These are phyloP conservation scores for Furcasterigmium furcatum DNA, from an alignment of 2,329 filamentous ascomycete species.

Conservation along the genomic window DNA sequence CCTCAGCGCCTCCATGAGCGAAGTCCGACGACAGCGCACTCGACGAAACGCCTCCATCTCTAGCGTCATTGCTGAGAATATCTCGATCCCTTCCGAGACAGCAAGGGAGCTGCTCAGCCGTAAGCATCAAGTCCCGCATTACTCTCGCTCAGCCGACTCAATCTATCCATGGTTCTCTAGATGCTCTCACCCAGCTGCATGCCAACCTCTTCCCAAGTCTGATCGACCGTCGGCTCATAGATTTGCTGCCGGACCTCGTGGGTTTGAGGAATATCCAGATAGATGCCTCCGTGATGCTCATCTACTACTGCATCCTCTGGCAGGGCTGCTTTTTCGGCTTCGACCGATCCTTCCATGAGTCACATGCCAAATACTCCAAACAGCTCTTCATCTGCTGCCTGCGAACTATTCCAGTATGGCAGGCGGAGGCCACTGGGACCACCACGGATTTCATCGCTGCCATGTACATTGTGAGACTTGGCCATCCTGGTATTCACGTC, in stretches of 20 bases:
- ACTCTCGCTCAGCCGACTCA: no score
- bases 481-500: rapidly evolving
- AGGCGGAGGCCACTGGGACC: slow-evolving; percentile 23
- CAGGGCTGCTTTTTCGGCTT: slow-evolving; percentile 18
- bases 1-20: slow-evolving; percentile 22
- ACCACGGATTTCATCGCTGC: slow-evolving; percentile 25
- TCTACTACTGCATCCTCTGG: slow-evolving; percentile 26
- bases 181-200: slow-evolving; percentile 23
- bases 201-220: slow-evolving; percentile 22
- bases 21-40: slow-evolving; percentile 19
- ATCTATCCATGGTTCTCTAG: no score
- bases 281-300: slow-evolving; percentile 22
- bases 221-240: slow-evolving; percentile 19
- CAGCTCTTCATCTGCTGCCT: slow-evolving; percentile 23
- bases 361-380: slow-evolving; percentile 16
- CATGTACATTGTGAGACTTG: slow-evolving; percentile 19
- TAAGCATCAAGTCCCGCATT: slow-evolving; percentile 7
- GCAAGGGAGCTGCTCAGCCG: slow-evolving; percentile 23
- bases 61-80: slow-evolving; percentile 18
- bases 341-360: slow-evolving; percentile 3
- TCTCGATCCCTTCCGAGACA: slow-evolving; percentile 20
- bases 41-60: slow-evolving; percentile 11
- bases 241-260: slow-evolving; percentile 25
- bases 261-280: slow-evolving; percentile 21
- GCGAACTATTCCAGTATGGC: slow-evolving; percentile 22